These are phyloP conservation scores for Coniella lustricola DNA, from an alignment of 2,329 filamentous ascomycete species.

Conservation along the genomic window DNA sequence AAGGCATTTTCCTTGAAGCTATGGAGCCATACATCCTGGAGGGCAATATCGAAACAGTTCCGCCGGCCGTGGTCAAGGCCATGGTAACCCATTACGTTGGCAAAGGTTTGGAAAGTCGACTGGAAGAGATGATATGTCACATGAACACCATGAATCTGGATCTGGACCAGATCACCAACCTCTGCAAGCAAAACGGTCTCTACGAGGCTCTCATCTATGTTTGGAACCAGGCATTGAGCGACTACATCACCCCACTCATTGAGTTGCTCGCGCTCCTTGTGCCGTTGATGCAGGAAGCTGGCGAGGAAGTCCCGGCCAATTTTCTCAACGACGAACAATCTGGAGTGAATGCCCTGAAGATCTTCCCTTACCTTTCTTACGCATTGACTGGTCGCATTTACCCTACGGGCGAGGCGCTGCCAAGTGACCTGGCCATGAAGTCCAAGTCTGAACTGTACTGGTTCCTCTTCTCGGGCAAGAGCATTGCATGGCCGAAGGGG, in stretches of 20 bases:
- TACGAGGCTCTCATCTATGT: constrained; percentile 96
- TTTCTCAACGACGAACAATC: constrained; percentile 54
- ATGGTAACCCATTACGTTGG: constrained; percentile 75
- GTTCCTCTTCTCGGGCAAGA: constrained; percentile 84
- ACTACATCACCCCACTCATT: constrained; percentile 85
- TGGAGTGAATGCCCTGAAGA: constrained; percentile 71
- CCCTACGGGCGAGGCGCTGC: constrained; percentile 71
- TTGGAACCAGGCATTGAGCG: constrained; percentile 84
- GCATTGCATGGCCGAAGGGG: constrained; percentile 65
- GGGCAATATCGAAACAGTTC: constrained; percentile 64
- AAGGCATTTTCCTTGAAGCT: constrained; percentile 76
- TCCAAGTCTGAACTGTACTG: constrained; percentile 89
- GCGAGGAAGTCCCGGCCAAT: constrained; percentile 43
- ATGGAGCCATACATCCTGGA: constrained; percentile 85
- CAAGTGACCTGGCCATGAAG: constrained; percentile 61
- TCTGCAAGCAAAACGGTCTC: constrained; percentile 86
- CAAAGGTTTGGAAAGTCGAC: constrained; percentile 64
- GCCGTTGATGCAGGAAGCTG: constrained; percentile 49
- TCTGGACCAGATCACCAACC: constrained; percentile 80
- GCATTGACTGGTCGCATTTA: constrained; percentile 86
- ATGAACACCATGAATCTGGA: constrained; percentile 88
- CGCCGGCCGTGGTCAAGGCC: constrained; percentile 78
- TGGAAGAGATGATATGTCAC: constrained; percentile 93
- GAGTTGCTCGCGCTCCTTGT: constrained; percentile 69
- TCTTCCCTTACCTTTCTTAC: constrained; percentile 93